Conservation (phyloP, 2,329 filamentous ascomycete species). For the Lasiodiplodia sp. region DNA sequence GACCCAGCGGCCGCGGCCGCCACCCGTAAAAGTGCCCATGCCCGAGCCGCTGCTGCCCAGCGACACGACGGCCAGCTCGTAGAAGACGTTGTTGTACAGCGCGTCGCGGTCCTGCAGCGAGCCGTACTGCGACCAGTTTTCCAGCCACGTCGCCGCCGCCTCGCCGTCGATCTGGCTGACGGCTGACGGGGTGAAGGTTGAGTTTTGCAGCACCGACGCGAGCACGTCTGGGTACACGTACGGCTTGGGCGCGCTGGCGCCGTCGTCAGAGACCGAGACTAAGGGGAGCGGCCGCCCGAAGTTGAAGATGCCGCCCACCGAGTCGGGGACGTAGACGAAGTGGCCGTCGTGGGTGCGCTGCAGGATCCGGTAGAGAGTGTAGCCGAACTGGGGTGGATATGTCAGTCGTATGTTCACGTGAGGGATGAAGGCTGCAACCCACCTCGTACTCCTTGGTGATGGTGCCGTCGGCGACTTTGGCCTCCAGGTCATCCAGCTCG, state of each 20-base stretch:
- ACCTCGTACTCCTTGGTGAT: conserved; percentile 51
- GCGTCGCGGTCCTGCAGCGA: conserved; percentile 65
- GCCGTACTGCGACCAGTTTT: conserved; percentile 56
- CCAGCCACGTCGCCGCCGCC: conserved; percentile 58
- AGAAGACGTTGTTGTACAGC: conserved; percentile 61
- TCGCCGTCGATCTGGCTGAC: conserved; percentile 64
- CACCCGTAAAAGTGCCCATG: conserved; percentile 53
- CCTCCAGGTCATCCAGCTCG: conserved; percentile 49
- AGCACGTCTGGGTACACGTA: conserved; percentile 61
- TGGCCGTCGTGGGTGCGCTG: conserved; percentile 70
- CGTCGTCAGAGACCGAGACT: conserved; percentile 68
- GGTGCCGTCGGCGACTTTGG: conserved; percentile 44
- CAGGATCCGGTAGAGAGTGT: conserved; percentile 62
- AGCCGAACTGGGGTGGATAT: conserved; percentile 45
- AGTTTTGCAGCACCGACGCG: conserved; percentile 51
- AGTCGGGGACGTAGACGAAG: conserved; percentile 62
- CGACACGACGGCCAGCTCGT: conserved; percentile 53
- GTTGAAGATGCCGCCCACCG: conserved; percentile 58
- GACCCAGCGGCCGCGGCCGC: conserved; percentile 52
- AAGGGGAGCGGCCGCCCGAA: conserved; percentile 58
- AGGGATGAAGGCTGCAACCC: not conserved
- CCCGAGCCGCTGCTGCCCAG: conserved; percentile 50
- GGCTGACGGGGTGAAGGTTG: conserved; percentile 56
- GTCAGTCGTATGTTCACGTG: not conserved
- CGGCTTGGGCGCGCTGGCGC: conserved; percentile 63